A percentile compares a stretch with the other conserved stretches of the same genome.
Conservation (phyloP, 2,329 filamentous ascomycete species). For the Sarocladium kiliense region DNA sequence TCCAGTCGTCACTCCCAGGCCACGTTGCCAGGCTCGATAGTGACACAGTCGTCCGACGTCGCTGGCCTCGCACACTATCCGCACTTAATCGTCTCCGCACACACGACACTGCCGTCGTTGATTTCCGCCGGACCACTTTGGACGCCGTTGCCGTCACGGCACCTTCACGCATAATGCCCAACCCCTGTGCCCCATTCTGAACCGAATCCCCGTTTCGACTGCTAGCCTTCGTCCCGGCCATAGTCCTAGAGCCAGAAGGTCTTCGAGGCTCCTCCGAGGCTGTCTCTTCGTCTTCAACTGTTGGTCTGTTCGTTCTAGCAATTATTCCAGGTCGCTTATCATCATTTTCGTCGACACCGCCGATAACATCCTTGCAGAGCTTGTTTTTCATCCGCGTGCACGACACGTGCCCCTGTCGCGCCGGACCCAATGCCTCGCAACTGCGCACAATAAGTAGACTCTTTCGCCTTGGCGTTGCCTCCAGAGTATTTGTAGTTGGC, state of each 20-base stretch:
- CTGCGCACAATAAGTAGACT: background rate
- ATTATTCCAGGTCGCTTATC: background rate
- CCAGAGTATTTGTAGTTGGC: too few species aligned
- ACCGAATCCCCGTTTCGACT: background rate
- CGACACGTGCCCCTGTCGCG: background rate
- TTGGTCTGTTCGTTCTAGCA: background rate
- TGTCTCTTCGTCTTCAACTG: background rate
- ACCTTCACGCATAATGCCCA: background rate
- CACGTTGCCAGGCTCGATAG: constrained; percentile 1
- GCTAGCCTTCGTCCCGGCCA: background rate
- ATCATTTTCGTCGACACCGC: too few species aligned
- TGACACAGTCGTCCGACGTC: constrained; percentile 5
- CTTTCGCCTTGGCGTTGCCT: background rate
- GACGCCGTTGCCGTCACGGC: background rate
- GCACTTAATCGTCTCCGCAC: background rate
- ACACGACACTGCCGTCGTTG: background rate
- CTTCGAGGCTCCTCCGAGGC: background rate
- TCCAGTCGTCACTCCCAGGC: constrained; percentile 14
- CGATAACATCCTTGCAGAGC: background rate
- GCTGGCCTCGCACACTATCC: background rate
- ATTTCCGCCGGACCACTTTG: background rate
- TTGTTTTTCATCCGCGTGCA: background rate
- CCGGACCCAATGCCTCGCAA: background rate
- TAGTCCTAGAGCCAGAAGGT: background rate
- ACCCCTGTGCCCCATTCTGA: background rate